Conservation (phyloP, 1,139 yeast genomes). For the Candida glucosophila region DNA sequence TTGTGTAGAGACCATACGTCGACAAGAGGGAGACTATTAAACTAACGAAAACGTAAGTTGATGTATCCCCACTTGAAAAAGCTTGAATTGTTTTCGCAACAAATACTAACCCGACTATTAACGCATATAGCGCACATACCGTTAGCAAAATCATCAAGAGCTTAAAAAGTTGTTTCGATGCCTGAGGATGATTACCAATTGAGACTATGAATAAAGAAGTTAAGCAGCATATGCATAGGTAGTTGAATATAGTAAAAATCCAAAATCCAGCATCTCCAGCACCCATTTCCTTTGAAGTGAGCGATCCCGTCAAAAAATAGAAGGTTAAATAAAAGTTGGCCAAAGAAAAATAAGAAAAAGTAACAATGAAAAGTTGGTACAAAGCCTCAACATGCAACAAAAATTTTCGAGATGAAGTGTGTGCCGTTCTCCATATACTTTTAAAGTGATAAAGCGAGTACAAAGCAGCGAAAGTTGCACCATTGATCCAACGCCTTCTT, state of each 20-base stretch:
- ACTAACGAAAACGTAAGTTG: slow-evolving; percentile 55
- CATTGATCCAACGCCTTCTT: slow-evolving; percentile 96
- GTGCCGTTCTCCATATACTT: slow-evolving; percentile 83
- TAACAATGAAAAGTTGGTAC: slow-evolving; percentile 67
- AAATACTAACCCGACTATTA: slow-evolving; percentile 75
- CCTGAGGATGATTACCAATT: slow-evolving; percentile 94
- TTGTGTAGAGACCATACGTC: slow-evolving; percentile 82
- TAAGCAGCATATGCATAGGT: slow-evolving; percentile 69
- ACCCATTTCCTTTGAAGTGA: slow-evolving; percentile 48
- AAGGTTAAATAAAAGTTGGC: slow-evolving; percentile 87
- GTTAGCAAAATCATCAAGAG: slow-evolving; percentile 64
- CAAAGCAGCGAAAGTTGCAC: slow-evolving; percentile 93
- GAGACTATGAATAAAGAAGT: slow-evolving; percentile 84
- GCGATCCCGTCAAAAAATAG: slow-evolving; percentile 86
- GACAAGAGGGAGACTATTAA: slow-evolving; percentile 78
- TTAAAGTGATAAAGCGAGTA: slow-evolving; percentile 74
- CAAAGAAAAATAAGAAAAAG: slow-evolving; percentile 84
- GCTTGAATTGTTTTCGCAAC: slow-evolving; percentile 47
- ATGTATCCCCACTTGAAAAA: slow-evolving; percentile 28
- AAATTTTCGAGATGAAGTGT: slow-evolving; percentile 64
- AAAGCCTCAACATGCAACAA: slow-evolving; percentile 76
- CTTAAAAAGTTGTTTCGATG: slow-evolving; percentile 63
- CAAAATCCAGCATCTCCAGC: slow-evolving; percentile 73
- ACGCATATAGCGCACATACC: slow-evolving; percentile 72
- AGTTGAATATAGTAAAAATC: slow-evolving; percentile 77